Evolutionary conservation across 2,329 filamentous ascomycete species (phyloP), one percentile per base, ranked within the genome.

Genomic region (Claviceps pazoutovae): DNA sequence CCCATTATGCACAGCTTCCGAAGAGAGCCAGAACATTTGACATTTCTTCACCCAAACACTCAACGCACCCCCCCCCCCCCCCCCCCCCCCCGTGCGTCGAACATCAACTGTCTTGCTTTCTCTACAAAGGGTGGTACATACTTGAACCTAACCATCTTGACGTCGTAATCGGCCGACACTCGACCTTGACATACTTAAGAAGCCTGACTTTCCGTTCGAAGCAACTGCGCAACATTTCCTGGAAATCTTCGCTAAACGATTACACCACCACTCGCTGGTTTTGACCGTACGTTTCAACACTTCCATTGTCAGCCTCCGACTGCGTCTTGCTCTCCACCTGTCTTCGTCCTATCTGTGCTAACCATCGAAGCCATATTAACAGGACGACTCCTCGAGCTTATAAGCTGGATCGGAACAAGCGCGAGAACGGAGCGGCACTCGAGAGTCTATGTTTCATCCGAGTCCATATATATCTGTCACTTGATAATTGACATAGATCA

Each of bases 1-100:
- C 30, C 51, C 51, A 50, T 47, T 6, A 37, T 50, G 50, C 48
- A 45, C 37, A 50, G 44, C 48, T 48, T n/a, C 8, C 36, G 42
- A 34, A 39, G 47, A 38, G 50, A 48, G 53, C 44, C 41, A 48
- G 50, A 34, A 34, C 46, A 39, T 50, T 45, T 4, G 38, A 39
- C 47, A 48, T 44, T 48, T 11, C 47, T 52, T 9, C n/a, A 45
- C 34, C 26, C 26, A 46, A 50, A 37, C 38, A 43, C 36, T 11
- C 8, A 34, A 34, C 30, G 30, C 30, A 34, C 30, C 30, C 30
- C 34, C 42, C 51, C 30, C 34, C 42, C 51, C 30, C 30, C 30
- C 30, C 34, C 39, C 37, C 36, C 26, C 9, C 34, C 37, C 51
- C 19, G 36, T 37, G 8, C 26, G 19, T 14, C 16, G 17, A 17